Base-by-base conservation (phyloP, 495 filamentous ascomycete genomes). In the Lophiotrema nucula region DNA sequence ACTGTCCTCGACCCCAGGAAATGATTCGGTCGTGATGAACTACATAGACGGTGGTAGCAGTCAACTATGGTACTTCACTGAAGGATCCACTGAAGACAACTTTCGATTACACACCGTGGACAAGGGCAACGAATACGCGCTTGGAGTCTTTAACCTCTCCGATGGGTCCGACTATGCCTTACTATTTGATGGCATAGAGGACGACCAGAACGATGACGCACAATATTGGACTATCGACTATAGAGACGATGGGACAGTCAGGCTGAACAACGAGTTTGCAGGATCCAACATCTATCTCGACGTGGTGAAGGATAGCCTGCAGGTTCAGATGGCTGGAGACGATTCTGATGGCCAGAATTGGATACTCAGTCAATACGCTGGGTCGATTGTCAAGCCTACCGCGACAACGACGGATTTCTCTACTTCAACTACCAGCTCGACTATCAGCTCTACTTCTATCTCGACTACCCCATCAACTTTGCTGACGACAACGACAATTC, bases 21-120 rank as follows among this genome's bases (percentile, higher is more conserved):
- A 37, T 26, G 44, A 56, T 43, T 24, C 44, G 2, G n/a, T 56
- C 13, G 41, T 56, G 4, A 2, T 53, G 31, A 8, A n/a, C 18
- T 38, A 25, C 26, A 19, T 15, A 8, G 18, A 6, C 8, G 6
- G 8, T 19, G 8, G 8, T 22, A 10, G 13, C 43, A 27, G 28
- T 28, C 53, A 56, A 18, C 53, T 27, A 47, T 56, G 53, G 53
- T 56, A 47, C 44, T 47, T 56, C 19, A 56, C 43, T 15, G 22
- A 21, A 15, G 44, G 42, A 4, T 15, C n/a, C 6, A 23, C 12
- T 18, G 19, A 10, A 4, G 18, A 13, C 8, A 24, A 41, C 21
- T 56, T 38, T 35, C 53, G 53, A 2, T 37, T 56, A 11, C 53
- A 56, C 43, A 56, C 53, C 1, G 18, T 31, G 3, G 37, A 56